These are phyloP conservation scores for Hyphopichia pseudoburtonii DNA, from an alignment of 1,139 yeast genomes.

Conservation along the genomic window DNA sequence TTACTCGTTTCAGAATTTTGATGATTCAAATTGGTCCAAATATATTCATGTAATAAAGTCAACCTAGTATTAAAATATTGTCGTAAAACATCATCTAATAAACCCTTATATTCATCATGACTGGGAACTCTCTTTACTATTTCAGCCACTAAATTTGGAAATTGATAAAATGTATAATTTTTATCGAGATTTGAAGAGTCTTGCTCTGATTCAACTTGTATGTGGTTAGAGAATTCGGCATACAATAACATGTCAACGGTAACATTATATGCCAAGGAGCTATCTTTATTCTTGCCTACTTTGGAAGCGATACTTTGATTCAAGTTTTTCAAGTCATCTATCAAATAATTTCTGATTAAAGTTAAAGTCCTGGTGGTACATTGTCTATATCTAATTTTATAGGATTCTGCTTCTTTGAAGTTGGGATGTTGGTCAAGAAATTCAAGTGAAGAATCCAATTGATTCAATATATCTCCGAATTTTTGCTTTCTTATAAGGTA, in stretches of 20 bases:
- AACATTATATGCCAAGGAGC: constrained; percentile 9
- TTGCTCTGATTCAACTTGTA: constrained; percentile 11
- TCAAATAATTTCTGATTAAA: constrained; percentile 66
- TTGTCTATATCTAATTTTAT: constrained; percentile 73
- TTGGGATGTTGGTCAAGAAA: constrained; percentile 40
- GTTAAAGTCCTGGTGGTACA: constrained; percentile 84
- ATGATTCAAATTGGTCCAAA: constrained; percentile 35
- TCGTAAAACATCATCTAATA: constrained; percentile 63
- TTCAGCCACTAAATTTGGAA: constrained; percentile 49
- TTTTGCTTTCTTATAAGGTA: constrained; percentile 58
- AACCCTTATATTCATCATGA: constrained; percentile 63
- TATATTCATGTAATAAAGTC: constrained; percentile 44
- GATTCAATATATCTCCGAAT: constrained; percentile 54
- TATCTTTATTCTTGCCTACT: constrained; percentile 8
- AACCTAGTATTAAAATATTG: constrained; percentile 61
- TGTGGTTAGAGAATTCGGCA: constrained; percentile 48
- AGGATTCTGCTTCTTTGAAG: constrained; percentile 70
- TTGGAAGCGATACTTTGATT: constrained; percentile 42
- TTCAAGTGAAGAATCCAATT: constrained; percentile 55
- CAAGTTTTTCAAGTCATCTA: constrained; percentile 50
- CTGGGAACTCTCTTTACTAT: constrained; percentile 48
- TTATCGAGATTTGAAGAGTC: constrained; percentile 12
- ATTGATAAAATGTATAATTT: constrained; percentile 20
- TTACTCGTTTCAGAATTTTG: constrained; percentile 18
- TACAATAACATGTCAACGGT: constrained; percentile 41